A percentile compares a stretch with the other conserved stretches of the same genome.
phyloP scores from a whole-genome alignment of 2,329 filamentous ascomycete species.

The Elsinoe australis region DNA sequence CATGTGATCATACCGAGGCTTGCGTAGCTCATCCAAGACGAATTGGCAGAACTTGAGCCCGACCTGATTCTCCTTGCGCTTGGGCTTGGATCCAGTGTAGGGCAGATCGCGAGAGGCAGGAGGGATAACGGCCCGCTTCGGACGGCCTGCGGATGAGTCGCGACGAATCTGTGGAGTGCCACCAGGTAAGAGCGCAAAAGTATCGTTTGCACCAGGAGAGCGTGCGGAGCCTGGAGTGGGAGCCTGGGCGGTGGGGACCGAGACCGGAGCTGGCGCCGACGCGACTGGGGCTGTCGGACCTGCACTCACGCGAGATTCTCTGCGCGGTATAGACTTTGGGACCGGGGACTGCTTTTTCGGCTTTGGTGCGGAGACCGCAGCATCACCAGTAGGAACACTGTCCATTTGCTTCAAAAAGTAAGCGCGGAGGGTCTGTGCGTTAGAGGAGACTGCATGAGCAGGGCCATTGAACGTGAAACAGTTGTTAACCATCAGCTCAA shows the following conservation, averaged over 20 bases:
- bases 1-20: constrained; percentile 59
- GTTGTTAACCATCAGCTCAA: constrained; percentile 73
- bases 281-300: constrained; percentile 32
- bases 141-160: constrained; percentile 74
- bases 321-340: constrained; percentile 27
- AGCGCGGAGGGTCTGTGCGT: constrained; percentile 54
- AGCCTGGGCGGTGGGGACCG: constrained; percentile 31
- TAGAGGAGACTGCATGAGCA: constrained; percentile 62
- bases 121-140: constrained; percentile 88
- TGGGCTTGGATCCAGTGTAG: constrained; percentile 73
- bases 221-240: constrained; percentile 40
- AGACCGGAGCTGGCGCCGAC: constrained; percentile 23
- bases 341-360: constrained; percentile 48
- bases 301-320: constrained; percentile 26
- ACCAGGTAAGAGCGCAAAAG: constrained; percentile 70
- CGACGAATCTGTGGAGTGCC: constrained; percentile 77
- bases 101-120: constrained; percentile 87
- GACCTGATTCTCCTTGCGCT: constrained; percentile 80
- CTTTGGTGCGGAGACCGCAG: constrained; percentile 46
- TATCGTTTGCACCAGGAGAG: constrained; percentile 44
- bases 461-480: constrained; percentile 74
- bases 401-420: constrained; percentile 55
- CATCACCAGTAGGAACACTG: constrained; percentile 50
- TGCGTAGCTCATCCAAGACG: constrained; percentile 68
- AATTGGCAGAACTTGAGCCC: constrained; percentile 88